phyloP scores from a whole-genome alignment of 2,329 filamentous ascomycete genomes.

The Cordyceps militaris region DNA sequence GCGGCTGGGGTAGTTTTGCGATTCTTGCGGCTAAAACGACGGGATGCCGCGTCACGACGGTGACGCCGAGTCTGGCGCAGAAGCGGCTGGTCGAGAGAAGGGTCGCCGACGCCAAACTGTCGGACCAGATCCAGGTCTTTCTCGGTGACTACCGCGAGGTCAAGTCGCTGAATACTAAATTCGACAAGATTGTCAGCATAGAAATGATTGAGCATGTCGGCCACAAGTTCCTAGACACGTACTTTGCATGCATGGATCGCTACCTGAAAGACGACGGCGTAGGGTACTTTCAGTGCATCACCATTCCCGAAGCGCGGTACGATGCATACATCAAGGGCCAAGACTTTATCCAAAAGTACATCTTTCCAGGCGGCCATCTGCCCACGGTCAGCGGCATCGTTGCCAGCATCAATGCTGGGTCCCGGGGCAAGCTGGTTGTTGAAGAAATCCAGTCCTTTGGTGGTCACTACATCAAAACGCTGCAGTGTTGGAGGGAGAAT shows the following conservation, averaged over 20 bases:
- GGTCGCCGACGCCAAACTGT: constrained; percentile 54
- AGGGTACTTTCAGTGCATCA: constrained; percentile 69
- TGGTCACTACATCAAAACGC: constrained; percentile 63
- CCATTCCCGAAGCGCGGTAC: constrained; percentile 64
- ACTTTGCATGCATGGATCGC: constrained; percentile 57
- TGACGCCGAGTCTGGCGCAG: constrained; percentile 64
- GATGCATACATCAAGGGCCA: constrained; percentile 58
- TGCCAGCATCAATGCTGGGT: constrained; percentile 53
- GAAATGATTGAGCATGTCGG: constrained; percentile 75
- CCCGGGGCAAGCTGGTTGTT: constrained; percentile 55
- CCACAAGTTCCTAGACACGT: constrained; percentile 57
- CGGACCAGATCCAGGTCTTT: constrained; percentile 53
- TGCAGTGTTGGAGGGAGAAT: constrained; percentile 60
- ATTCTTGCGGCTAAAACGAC: constrained; percentile 60
- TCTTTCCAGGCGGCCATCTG: constrained; percentile 69
- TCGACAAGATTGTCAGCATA: constrained; percentile 67
- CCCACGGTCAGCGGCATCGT: constrained; percentile 52
- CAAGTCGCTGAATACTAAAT: constrained; percentile 43
- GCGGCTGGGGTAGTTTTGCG: constrained; percentile 68
- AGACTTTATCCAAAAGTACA: constrained; percentile 71
- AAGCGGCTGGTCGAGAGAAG: constrained; percentile 59
- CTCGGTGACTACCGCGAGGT: constrained; percentile 63
- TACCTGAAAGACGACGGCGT: constrained; percentile 61
- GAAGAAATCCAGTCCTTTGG: constrained; percentile 66
- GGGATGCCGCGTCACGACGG: constrained; percentile 61